Conservation (phyloP, 495 filamentous ascomycete genomes). For the Lasiosphaeris hirsuta region DNA sequence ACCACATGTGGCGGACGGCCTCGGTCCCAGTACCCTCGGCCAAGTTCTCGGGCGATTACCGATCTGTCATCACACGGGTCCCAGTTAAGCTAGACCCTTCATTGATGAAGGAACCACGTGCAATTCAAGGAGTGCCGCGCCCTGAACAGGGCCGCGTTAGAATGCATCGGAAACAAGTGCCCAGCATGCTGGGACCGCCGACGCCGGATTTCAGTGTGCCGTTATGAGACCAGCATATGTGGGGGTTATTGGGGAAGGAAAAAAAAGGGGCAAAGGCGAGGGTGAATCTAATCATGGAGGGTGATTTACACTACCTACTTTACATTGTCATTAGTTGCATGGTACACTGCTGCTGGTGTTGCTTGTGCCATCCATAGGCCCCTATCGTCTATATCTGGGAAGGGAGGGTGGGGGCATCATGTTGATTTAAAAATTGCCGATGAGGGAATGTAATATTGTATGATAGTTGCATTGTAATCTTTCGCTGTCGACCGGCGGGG, state of each 20-base stretch:
- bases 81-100: constrained; percentile 81
- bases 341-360: too few species aligned
- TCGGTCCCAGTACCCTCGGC: constrained; percentile 72
- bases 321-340: too few species aligned
- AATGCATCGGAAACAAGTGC: constrained; percentile 65
- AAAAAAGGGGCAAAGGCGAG: too few species aligned
- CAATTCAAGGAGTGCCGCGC: constrained; percentile 69
- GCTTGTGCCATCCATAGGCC: too few species aligned
- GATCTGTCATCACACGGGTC: constrained; percentile 50
- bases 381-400: too few species aligned
- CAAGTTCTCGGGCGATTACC: constrained; percentile 67
- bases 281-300: too few species aligned
- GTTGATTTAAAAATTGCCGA: too few species aligned
- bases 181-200: constrained; percentile 56
- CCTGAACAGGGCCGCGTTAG: constrained; percentile 58
- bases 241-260: background rate
- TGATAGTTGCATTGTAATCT: constrained; percentile 12
- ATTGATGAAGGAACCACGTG: constrained; percentile 83
- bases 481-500: too few species aligned
- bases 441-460: constrained; percentile 7
- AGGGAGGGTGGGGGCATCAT: too few species aligned
- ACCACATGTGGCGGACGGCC: constrained; percentile 91
- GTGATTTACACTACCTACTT: too few species aligned
- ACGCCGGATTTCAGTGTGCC: constrained; percentile 16
- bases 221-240: background rate